Conservation (phyloP, 2,329 filamentous ascomycete species). For the Ophiostoma perfectum region DNA sequence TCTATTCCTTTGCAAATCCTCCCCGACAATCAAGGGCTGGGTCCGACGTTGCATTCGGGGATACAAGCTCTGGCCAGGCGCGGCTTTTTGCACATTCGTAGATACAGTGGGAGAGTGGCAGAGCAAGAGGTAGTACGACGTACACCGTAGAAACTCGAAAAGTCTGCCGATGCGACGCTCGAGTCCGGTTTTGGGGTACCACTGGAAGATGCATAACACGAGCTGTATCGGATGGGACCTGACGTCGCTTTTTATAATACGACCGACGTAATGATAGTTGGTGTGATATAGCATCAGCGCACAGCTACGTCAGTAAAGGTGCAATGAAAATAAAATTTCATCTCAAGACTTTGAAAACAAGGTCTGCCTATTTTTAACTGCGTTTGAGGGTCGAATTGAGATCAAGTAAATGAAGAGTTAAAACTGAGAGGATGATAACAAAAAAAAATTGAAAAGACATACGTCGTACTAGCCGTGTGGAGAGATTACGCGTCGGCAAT, state of each 20-base stretch:
- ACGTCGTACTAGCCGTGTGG: background rate
- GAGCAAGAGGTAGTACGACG: too few species aligned
- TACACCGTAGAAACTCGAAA: too few species aligned
- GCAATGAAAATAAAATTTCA: background rate
- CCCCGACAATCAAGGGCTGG: background rate
- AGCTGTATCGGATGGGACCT: conserved; percentile 8
- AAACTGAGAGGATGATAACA: background rate
- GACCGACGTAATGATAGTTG: conserved; percentile 17
- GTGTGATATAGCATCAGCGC: background rate
- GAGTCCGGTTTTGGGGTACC: background rate
- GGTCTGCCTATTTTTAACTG: too few species aligned
- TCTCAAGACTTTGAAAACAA: too few species aligned
- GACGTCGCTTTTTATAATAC: background rate
- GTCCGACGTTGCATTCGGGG: background rate
- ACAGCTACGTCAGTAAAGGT: background rate
- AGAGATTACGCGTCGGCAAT: background rate
- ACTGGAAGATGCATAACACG: conserved; percentile 3
- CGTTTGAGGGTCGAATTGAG: too few species aligned
- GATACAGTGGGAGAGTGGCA: too few species aligned
- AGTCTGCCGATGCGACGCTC: background rate
- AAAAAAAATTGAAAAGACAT: background rate
- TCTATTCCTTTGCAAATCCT: background rate
- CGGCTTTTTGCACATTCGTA: background rate
- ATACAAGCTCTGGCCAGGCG: background rate
- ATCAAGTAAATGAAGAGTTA: background rate